Conservation (phyloP, 2,329 filamentous ascomycete genomes). For the Hypoxylon sp. region DNA sequence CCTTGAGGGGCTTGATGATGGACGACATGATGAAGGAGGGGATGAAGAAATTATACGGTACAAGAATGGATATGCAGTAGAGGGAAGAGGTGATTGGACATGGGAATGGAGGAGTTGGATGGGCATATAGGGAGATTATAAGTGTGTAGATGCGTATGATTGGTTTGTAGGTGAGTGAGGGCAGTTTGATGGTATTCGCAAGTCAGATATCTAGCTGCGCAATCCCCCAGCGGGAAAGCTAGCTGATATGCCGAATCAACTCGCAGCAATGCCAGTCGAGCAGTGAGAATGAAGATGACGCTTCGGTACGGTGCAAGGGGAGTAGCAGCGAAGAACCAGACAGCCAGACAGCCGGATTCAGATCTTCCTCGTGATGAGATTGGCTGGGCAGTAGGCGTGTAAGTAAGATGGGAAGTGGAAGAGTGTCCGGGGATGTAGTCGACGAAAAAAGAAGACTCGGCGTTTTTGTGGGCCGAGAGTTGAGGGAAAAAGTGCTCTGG, state of each 20-base stretch:
- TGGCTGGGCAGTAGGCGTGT: conserved; percentile 24
- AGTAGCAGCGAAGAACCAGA: neutral
- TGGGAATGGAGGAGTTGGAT: neutral
- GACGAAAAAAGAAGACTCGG: conserved; percentile 21
- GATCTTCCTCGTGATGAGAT: conserved; percentile 1
- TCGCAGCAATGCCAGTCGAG: neutral
- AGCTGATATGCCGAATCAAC: neutral
- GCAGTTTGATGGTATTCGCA: conserved; percentile 2
- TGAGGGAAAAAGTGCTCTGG: conserved; percentile 11
- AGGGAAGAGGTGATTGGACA: neutral
- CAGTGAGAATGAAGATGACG: neutral
- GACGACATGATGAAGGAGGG: conserved; percentile 57
- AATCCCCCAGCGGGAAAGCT: conserved; percentile 16
- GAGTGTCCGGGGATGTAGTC: conserved; percentile 37
- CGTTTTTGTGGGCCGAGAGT: conserved; percentile 18
- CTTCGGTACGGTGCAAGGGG: neutral
- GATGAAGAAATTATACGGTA: conserved; percentile 8
- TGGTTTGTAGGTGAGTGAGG: conserved; percentile 4
- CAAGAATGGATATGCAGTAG: neutral
- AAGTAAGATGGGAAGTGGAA: conserved; percentile 15
- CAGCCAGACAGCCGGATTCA: neutral
- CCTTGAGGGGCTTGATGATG: conserved; percentile 53
- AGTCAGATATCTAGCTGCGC: conserved; percentile 10
- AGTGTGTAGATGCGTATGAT: conserved; percentile 8
- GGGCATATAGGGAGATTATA: neutral